phyloP scores from a whole-genome alignment of 306 rosid genomes.

The Casuarina glauca region DNA sequence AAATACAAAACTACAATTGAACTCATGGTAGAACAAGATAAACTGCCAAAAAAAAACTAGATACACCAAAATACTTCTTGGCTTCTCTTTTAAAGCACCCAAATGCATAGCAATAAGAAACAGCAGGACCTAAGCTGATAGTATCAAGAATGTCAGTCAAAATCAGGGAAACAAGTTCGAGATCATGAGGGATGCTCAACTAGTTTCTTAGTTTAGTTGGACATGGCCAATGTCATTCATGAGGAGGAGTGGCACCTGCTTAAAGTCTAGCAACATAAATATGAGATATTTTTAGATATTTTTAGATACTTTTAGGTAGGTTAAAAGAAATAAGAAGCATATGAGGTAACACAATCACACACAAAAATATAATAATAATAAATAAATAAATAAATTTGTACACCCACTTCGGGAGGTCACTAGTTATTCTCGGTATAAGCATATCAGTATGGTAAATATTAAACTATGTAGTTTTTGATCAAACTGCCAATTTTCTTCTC shows the following conservation, averaged over 20 bases:
- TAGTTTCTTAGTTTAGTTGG: neutral
- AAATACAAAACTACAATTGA: conserved; percentile 3
- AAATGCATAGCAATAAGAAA: neutral
- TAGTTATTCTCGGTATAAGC: too few relatives aligned
- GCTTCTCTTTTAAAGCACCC: neutral
- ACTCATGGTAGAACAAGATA: neutral
- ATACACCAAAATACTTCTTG: neutral
- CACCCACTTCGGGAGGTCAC: too few relatives aligned
- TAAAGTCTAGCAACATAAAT: neutral
- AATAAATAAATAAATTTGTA: neutral
- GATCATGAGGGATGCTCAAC: neutral
- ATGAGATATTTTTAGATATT: neutral
- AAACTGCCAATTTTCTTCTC: too few relatives aligned
- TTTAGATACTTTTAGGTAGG: neutral
- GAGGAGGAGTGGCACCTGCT: neutral
- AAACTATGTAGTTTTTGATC: too few relatives aligned
- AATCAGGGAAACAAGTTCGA: neutral
- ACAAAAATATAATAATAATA: neutral
- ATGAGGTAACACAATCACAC: neutral
- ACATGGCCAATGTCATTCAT: neutral
- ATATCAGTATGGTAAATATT: too few relatives aligned
- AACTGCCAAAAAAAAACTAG: neutral
- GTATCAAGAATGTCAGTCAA: neutral
- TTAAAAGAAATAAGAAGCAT: neutral
- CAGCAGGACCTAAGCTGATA: neutral